Evolutionary conservation across 1,284 basidiomycete genomes (phyloP), one percentile per base, ranked within the genome.

Genomic region (Ustilago curta): DNA sequence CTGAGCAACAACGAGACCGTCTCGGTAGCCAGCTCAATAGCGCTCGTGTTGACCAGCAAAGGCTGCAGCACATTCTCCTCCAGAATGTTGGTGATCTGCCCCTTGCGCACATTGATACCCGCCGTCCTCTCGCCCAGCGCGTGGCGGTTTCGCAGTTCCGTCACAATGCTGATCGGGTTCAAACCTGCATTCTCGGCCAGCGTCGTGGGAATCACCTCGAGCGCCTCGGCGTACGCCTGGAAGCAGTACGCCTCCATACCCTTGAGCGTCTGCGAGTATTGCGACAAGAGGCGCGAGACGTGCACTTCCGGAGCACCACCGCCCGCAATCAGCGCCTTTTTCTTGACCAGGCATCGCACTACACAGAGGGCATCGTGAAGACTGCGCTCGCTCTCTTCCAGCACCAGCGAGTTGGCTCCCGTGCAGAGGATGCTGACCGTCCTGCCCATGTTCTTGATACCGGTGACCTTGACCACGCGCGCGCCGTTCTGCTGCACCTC

Each of bases 191-290:
- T 99, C 87, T 99, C 97, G 11, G 97, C 97, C 9, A 99, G 89
- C 0, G 97, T 99, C 3, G 93, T 97, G 2, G 97, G 97, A 78
- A 99, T 98, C 69, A 99, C 92, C 86, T 99, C 97, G 62, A 99
- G 89, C 6, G 97, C 95, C 84, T 99, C 97, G 39, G 97, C 95
- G 81, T 95, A 99, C 4, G 95, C 95, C 84, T 97, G 93, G 91
- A 96, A 97, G 86, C 97, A 98, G 87, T 99, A 99, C 8, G 95
- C 93, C 87, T 99, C 95, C 92, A 98, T 97, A 57, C 97, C 96
- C 86, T 93, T 97, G 77, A 99, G 89, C 0, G 94, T 93, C 80
- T 97, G 94, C 6, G 95, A 91, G 82, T 97, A 90, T 85, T 97
- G 93, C 5, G 94, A 91, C 40, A 99, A 89, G 73, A 93, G 87